A percentile compares a stretch with the other conserved stretches of the same genome.
These are phyloP conservation scores for Fraxinus xanthoxyloides DNA, from an alignment of 305 asterid species.

Conservation along the genomic window DNA sequence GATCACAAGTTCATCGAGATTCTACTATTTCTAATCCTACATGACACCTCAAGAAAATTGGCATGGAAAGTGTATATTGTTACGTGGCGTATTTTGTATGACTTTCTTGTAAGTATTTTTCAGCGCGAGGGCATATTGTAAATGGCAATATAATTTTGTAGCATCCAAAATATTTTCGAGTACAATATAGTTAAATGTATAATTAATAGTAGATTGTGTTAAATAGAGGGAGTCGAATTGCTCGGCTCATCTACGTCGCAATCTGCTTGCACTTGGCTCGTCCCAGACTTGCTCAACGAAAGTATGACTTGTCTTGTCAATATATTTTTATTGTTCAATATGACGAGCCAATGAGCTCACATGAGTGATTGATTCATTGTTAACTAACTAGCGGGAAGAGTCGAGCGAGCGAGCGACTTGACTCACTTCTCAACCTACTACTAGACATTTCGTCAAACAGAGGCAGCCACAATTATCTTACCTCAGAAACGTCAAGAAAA, in stretches of 20 bases:
- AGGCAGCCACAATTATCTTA: not conserved
- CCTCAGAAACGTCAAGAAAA: not conserved
- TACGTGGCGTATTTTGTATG: no score
- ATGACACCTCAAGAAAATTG: not conserved
- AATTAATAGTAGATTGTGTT: no score
- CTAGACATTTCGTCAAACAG: conserved; percentile 26
- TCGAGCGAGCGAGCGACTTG: not conserved
- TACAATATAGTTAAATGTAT: not conserved
- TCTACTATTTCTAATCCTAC: not conserved
- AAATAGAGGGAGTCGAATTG: not conserved
- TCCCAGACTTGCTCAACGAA: not conserved
- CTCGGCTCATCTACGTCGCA: not conserved
- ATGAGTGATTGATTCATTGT: not conserved
- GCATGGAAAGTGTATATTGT: not conserved
- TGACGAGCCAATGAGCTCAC: not conserved
- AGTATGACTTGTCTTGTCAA: not conserved
- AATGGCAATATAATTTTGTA: not conserved
- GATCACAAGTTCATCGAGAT: not conserved
- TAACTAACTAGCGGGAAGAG: not conserved
- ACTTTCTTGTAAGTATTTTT: not conserved
- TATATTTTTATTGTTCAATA: not conserved
- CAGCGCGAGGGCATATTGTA: not conserved
- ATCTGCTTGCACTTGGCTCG: not conserved
- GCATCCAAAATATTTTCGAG: not conserved
- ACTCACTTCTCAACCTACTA: not conserved